These are phyloP conservation scores for Mucor sp. DNA, from an alignment of 371 early-diverging fungal species.

Conservation along the genomic window DNA sequence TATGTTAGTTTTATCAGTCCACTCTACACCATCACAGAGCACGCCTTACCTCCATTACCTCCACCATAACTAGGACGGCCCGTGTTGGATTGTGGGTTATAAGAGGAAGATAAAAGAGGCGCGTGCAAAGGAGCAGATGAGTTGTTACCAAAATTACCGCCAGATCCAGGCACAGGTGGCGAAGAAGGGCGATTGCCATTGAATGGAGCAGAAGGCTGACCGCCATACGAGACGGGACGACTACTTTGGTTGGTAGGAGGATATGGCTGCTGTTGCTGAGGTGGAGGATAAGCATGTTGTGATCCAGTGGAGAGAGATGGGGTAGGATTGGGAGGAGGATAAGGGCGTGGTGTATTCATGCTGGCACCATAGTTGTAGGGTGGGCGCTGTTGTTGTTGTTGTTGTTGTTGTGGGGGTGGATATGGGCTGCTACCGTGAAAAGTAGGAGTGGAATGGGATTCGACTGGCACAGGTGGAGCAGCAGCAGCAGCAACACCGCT, in stretches of 20 bases:
- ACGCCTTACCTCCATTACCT: background rate
- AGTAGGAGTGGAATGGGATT: conserved; percentile 33
- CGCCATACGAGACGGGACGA: conserved; percentile 18
- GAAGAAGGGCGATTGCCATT: conserved; percentile 24
- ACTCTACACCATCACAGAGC: too few species aligned
- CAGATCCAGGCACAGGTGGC: conserved; percentile 5
- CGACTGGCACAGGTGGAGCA: conserved; percentile 12
- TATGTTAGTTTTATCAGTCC: too few species aligned
- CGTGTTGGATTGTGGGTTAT: conserved; percentile 7
- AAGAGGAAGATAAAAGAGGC: conserved; percentile 30
- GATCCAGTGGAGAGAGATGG: conserved; percentile 18
- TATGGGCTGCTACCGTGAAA: conserved; percentile 5
- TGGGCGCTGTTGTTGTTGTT: conserved; percentile 9
- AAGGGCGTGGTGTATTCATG: conserved; percentile 6
- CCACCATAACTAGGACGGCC: conserved; percentile 10
- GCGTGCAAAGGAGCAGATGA: conserved; percentile 21
- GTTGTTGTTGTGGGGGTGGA: background rate
- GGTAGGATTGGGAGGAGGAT: conserved; percentile 18
- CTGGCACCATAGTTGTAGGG: conserved; percentile 1
- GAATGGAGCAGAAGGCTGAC: conserved; percentile 20
- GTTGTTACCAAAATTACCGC: background rate
- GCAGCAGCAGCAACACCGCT: background rate
- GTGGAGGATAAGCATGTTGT: conserved; percentile 14
- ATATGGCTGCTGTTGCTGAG: background rate
- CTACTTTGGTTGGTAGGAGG: conserved; percentile 2